Evolutionary conservation across 768 basidiomycete species (phyloP).

Genomic region (Serendipita sp.): DNA sequence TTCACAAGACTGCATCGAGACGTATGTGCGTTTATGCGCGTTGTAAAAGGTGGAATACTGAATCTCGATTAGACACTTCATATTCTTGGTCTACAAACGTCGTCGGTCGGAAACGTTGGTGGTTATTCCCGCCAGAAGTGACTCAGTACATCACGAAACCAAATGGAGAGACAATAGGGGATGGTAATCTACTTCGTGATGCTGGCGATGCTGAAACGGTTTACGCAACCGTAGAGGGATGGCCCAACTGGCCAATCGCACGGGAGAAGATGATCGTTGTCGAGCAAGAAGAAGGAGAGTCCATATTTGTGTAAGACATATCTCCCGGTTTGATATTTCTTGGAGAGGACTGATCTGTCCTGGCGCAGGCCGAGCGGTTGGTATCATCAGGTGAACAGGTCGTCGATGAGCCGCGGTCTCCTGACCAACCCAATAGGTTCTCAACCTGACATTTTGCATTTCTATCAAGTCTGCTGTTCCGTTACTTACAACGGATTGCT

Average conservation of each 20-base stretch:
- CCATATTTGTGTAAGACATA: conserved; percentile 8
- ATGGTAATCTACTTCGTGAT: not conserved
- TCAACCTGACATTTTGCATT: conserved; percentile 8
- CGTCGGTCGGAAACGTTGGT: conserved; percentile 11
- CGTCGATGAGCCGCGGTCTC: not conserved
- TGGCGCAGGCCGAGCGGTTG: conserved; percentile 11
- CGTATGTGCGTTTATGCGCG: conserved; percentile 10
- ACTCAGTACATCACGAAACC: conserved; percentile 9
- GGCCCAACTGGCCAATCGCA: conserved; percentile 7
- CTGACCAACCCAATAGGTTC: conserved; percentile 7
- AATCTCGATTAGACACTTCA: conserved; percentile 8
- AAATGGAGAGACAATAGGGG: conserved; percentile 7
- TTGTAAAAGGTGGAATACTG: not conserved
- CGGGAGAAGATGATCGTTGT: conserved; percentile 6
- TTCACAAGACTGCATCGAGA: conserved; percentile 12
- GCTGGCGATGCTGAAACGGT: conserved; percentile 10
- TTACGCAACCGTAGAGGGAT: conserved; percentile 6
- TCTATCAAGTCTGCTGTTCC: conserved; percentile 9
- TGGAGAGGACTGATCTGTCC: not conserved
- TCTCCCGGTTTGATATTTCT: not conserved
- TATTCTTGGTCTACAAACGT: conserved; percentile 14
- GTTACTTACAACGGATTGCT: not conserved
- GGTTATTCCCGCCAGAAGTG: conserved; percentile 11
- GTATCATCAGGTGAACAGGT: conserved; percentile 11
- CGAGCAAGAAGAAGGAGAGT: conserved; percentile 7